Conservation (phyloP, 306 rosid genomes). For the Biancaea sappan region DNA sequence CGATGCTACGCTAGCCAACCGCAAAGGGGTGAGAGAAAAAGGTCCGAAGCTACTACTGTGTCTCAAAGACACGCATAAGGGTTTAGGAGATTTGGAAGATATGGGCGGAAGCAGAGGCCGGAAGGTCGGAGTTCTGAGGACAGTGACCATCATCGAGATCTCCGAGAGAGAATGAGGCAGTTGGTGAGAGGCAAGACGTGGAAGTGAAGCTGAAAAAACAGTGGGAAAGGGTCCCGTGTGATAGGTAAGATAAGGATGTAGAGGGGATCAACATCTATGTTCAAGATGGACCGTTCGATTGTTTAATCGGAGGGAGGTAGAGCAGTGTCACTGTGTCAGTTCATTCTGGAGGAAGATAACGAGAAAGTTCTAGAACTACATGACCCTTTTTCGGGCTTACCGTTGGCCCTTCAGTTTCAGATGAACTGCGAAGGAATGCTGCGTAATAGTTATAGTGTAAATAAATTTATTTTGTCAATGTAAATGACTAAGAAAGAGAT, state of each 20-base stretch:
- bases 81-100: constrained; percentile 13
- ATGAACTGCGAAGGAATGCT: too few relatives aligned
- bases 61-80: constrained; percentile 31
- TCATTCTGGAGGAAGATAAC: neutral
- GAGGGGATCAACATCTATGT: neutral
- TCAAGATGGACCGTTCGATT: constrained; percentile 17
- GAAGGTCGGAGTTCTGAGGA: constrained; percentile 35
- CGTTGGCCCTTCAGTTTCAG: too few relatives aligned
- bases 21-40: constrained; percentile 25
- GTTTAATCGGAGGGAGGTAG: neutral
- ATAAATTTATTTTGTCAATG: too few relatives aligned
- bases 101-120: constrained; percentile 14
- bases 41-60: neutral
- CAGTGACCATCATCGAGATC: constrained; percentile 33
- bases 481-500: too few relatives aligned
- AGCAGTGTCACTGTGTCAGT: neutral
- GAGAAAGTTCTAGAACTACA: neutral
- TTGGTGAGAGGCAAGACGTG: neutral
- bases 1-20: constrained; percentile 24
- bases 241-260: neutral
- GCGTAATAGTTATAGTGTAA: too few relatives aligned
- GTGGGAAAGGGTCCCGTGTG: neutral
- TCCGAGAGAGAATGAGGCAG: constrained; percentile 8
- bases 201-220: neutral
- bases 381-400: neutral